Evolutionary conservation across 108 stramenopile genomes (phyloP), one percentile per base, ranked within the genome.

Genomic region (Cyclostephanos tholiformis): DNA sequence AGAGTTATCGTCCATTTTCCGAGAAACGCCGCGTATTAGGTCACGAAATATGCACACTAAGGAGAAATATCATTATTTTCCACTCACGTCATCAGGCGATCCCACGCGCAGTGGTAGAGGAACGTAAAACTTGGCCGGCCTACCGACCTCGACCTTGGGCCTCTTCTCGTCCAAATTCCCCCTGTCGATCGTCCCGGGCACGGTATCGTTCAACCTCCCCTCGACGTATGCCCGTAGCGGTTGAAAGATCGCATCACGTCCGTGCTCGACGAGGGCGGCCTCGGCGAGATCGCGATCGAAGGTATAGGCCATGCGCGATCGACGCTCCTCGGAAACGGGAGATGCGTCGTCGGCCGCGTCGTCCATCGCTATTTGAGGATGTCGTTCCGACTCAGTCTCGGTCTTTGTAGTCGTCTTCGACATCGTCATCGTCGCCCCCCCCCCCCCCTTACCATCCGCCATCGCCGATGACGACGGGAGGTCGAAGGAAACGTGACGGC

Each of bases 101-200:
- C 72, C 77, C 32, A 77, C 83, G 23, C 91, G 71, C 38, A 92
- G 35, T 17, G 91, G 91, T 14, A 92, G 71, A 11, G 91, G 91
- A 25, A 67, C 77, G 46, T 81, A 72, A 63, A 73, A 87, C 39
- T 71, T 65, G 16, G 84, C 85, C 0, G 88, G 86, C 36, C 52
- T 77, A 4, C 86, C 86, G 12, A 72, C 66, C 14, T 80, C 77
- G 12, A 76, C 43, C 35, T 73, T 72, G 8, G 76, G 77, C 58
- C 39, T 71, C 43, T 71, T 71, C 2, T 86, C 79, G 17, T 70
- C 58, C 58, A 75, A 55, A 73, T 86, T 69, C 51, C 84, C 84
- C 29, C 57, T 78, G 65, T 65, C 71, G 14, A 85, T 75, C 4
- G 86, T 87, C 26, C 62, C 63, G 12, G 83, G 85, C 1, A 86